Evolutionary conservation across 2,329 filamentous ascomycete species (phyloP), one percentile per base, ranked within the genome.

Genomic region (Ascochyta rabiei): DNA sequence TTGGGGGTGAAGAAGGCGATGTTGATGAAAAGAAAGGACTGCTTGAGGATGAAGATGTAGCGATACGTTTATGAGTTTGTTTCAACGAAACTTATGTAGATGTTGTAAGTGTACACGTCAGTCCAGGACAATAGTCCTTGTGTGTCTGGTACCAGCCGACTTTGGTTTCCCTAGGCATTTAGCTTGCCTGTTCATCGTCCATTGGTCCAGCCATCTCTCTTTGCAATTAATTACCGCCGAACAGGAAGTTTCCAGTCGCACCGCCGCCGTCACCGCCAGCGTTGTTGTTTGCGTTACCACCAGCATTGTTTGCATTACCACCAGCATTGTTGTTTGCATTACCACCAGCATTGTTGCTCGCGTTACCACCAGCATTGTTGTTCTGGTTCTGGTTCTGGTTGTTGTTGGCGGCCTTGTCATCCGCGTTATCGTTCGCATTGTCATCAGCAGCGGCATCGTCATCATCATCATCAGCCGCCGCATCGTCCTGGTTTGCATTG

Each of bases 11-110:
- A 24, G 16, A 42, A 15, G 42, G 19, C 19, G 19, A 10, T 2
- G 8, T 13, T 3, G 47, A 53, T 10, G 48, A 58, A 42, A 56
- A 48, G 26, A 49, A 21, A 9, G 38, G 23, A 6, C 33, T 58
- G 52, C 18, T 60, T 28, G 45, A 40, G 9, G 39, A 24, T 3
- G 33, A 19, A 15, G 23, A 45, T 21, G 28, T 30, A 30, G 18
- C 5, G 24, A 19, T 15, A 28, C 21, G 6, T 4, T 39, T 2
- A 15, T 44, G 34, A 53, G 44, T 18, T 26, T 24, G 0, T 30
- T 30, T 4, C 26, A 39, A 40, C 19, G 48, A 40, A n/a, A 26
- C 34, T 31, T 38, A 26, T 40, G 28, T 24, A 42, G 18, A 42
- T 43, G 24, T 47, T n/a, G 33, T 31, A 21, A 19, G 19, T 19